phyloP scores from a whole-genome alignment of 1,284 basidiomycete genomes.

The Meira miltonrushii region DNA sequence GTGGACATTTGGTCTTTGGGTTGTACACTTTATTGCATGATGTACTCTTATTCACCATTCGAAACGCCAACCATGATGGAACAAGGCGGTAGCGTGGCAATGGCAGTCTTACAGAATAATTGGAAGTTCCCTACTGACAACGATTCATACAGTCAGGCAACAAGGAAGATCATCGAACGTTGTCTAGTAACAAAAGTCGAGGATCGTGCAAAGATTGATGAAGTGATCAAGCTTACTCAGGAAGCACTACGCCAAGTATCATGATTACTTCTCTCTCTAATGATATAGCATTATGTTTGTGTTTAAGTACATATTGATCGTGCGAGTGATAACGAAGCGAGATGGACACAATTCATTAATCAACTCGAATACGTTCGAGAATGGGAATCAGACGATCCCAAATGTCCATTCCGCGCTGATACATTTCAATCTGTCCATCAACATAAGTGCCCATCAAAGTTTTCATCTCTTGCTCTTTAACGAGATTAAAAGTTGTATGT shows the following conservation, averaged over 20 bases:
- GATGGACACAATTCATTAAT: background rate
- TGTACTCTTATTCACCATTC: slow-evolving; percentile 51
- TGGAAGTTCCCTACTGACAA: slow-evolving; percentile 43
- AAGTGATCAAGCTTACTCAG: slow-evolving; percentile 32
- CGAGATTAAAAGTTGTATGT: slow-evolving; percentile 79
- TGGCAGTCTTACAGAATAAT: slow-evolving; percentile 49
- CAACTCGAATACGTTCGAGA: slow-evolving; percentile 5
- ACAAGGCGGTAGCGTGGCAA: slow-evolving; percentile 50
- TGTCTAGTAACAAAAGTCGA: slow-evolving; percentile 43
- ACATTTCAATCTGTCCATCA: slow-evolving; percentile 90
- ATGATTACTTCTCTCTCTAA: background rate
- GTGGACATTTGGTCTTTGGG: slow-evolving; percentile 53
- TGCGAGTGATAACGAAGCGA: background rate
- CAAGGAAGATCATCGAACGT: slow-evolving; percentile 37
- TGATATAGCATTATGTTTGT: background rate
- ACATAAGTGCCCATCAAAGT: slow-evolving; percentile 81
- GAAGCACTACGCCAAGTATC: slow-evolving; percentile 23
- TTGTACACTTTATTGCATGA: slow-evolving; percentile 39
- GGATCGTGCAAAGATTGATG: slow-evolving; percentile 38
- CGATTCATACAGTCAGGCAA: slow-evolving; percentile 34
- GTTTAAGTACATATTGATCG: background rate
- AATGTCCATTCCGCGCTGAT: slow-evolving; percentile 59
- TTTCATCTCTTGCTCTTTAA: slow-evolving; percentile 92
- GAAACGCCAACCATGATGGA: slow-evolving; percentile 51
- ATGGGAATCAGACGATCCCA: slow-evolving; percentile 18